Evolutionary conservation across 805 yeast species (phyloP), one percentile per base, ranked within the genome.

Genomic region (Teunomyces barrocoloradensis): DNA sequence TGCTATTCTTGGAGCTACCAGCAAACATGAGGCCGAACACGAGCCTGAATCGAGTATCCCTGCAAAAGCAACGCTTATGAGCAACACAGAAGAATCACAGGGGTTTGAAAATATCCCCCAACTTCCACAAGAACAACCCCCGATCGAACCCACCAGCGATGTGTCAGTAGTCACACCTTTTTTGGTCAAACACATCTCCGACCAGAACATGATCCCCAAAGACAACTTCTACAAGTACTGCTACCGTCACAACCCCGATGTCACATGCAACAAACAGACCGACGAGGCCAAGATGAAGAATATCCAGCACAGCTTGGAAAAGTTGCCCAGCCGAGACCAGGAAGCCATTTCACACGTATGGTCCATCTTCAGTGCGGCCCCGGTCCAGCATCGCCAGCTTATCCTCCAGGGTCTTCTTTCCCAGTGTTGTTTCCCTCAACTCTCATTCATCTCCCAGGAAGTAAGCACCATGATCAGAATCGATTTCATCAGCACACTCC

Each of bases 341-440:
- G 84, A 84, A 53, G 88, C 89, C 15, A 82, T 92, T 23, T 77
- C 84, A 34, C 89, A 85, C 53, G 87, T 89, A 13, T 89, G 97
- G 94, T 81, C 89, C 4, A 79, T 84, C 7, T 92, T 89, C 65
- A 78, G 84, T 44, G 88, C 86, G 38, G 87, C 92, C 21, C 88
- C 86, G 4, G 68, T 75, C 33, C 79, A 76, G 38, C 88, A 86
- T 60, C 74, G 97, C 45, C 79, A 81, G 43, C 71, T 92, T 38
- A 87, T 92, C 1, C 68, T 94, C 43, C 86, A 87, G 61, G 97
- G 98, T 1, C 68, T 94, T 30, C 69, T 94, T 38, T 75, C 89
- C 4, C 96, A 89, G 63, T 89, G 98, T 65, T 94, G 99, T 58
- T 91, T 89, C 69, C 97, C 98, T 1, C 97, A 91, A 61, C 74